These are phyloP conservation scores for Yamadazyma sp. DNA, from an alignment of 1,139 yeast genomes.

Conservation along the genomic window DNA sequence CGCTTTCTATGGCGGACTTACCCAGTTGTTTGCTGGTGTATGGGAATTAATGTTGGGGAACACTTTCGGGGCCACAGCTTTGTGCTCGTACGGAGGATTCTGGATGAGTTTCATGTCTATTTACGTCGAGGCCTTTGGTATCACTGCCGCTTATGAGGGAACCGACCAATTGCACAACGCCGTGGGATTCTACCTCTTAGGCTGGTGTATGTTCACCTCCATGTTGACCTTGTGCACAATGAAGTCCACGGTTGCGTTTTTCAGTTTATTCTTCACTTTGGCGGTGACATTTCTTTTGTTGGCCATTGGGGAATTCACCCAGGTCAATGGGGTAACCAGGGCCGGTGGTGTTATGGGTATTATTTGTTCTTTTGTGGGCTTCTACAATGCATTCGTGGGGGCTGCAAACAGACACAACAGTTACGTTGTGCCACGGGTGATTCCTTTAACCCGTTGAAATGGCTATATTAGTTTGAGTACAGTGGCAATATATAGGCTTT, in stretches of 20 bases:
- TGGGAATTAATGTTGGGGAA: constrained; percentile 67
- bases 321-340: constrained; percentile 42
- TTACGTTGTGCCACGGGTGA: constrained; percentile 24
- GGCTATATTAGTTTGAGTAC: no score
- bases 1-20: constrained; percentile 58
- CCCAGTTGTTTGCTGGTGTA: constrained; percentile 64
- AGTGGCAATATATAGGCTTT: no score
- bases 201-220: constrained; percentile 66
- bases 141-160: constrained; percentile 49
- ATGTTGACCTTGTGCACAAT: constrained; percentile 57
- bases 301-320: constrained; percentile 56
- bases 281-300: constrained; percentile 57
- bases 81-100: constrained; percentile 73
- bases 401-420: constrained; percentile 27
- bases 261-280: constrained; percentile 52
- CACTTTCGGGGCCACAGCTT: constrained; percentile 64
- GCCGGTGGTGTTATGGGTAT: constrained; percentile 78
- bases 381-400: constrained; percentile 50
- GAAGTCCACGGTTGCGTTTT: constrained; percentile 65
- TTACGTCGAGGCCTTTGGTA: constrained; percentile 55
- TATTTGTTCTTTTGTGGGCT: constrained; percentile 59
- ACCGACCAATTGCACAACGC: constrained; percentile 49
- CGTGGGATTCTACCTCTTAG: constrained; percentile 60
- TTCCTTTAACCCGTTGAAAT: constrained; percentile 14
- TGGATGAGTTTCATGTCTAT: constrained; percentile 70